These are phyloP conservation scores for Tinospora cordifolia DNA, from an alignment of 164 flowering plant genomes.

Conservation along the genomic window DNA sequence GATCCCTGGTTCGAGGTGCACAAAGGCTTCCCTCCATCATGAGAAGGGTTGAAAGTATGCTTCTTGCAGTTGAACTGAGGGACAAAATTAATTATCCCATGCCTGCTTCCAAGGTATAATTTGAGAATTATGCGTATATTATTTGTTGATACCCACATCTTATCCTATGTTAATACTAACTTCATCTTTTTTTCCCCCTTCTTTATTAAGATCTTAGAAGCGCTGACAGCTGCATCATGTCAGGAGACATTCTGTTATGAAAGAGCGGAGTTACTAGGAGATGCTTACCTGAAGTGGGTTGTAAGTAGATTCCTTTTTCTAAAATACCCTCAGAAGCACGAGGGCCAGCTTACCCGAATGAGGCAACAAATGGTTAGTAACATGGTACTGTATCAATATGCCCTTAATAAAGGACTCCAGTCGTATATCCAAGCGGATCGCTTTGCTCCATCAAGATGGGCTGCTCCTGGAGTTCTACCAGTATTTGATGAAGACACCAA, in stretches of 20 bases:
- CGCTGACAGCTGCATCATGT: slow-evolving; percentile 98
- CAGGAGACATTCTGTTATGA: slow-evolving; percentile 98
- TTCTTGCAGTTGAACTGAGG: slow-evolving; percentile 84
- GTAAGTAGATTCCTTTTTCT: slow-evolving; percentile 93
- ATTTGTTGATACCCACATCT: background rate
- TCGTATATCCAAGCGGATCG: slow-evolving; percentile 97
- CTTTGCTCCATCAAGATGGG: slow-evolving; percentile 98
- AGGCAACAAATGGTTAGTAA: slow-evolving; percentile 99
- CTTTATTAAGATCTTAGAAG: slow-evolving; percentile 73
- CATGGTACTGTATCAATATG: slow-evolving; percentile 78
- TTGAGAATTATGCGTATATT: background rate
- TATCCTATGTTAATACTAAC: background rate
- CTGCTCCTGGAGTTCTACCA: slow-evolving; percentile 99
- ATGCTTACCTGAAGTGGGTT: slow-evolving; percentile 98
- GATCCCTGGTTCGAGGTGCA: slow-evolving; percentile 91
- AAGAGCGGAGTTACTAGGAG: slow-evolving; percentile 98
- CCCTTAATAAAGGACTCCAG: slow-evolving; percentile 79
- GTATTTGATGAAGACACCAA: slow-evolving; percentile 92
- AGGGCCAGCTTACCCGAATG: slow-evolving; percentile 98
- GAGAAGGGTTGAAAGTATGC: slow-evolving; percentile 98
- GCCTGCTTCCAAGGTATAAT: slow-evolving; percentile 66
- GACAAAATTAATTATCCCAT: slow-evolving; percentile 63
- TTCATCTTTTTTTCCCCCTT: background rate
- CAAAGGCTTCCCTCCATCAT: slow-evolving; percentile 90
- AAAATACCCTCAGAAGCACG: slow-evolving; percentile 92